Evolutionary conservation across 129 eudicot genomes (phyloP), one percentile per base, ranked within the genome.

Genomic region (Solidago caesia): DNA sequence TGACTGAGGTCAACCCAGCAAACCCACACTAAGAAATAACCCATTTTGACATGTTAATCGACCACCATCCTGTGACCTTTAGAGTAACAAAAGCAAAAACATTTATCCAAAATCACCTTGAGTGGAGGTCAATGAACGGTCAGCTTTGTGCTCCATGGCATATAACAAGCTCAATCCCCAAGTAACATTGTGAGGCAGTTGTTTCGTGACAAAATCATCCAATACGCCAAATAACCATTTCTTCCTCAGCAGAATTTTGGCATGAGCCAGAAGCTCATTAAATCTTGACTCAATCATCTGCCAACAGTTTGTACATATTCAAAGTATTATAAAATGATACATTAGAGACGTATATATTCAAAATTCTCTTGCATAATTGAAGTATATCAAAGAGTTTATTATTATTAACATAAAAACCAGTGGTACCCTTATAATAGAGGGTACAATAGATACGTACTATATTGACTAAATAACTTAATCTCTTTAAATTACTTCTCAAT

Each of bases 141-240:
- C 97, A 57, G 97, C 98, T 70, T 85, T 84, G 82, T 94, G 98
- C 67, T 94, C 98, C 89, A 94, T 60, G 46, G 98, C 98, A 86
- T 94, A 90, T 80, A 94, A 80, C 89, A 94, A 84, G 83, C 97
- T 90, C 88, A 94, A 77, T 44, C 96, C 98, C 98, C 98, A 94
- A 7, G 98, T 90, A 58, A 94, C 98, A 83, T 94, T 94, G 84
- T 94, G 97, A 49, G 98, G 98, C 41, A 94, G 93, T 77, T 94
- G 98, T 82, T 90, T 94, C 0, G 98, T 94, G 65, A 91, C 85
- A 77, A 94, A 94, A 87, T 94, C 98, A 44, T 94, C 98, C 44
- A 94, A 66, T 66, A 94, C 83, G 14, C 98, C 96, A 81, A 88
- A 94, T 71, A 88, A 51, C 98, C 98, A 94, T 82, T 85, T 94